phyloP scores from a whole-genome alignment of 352 stramenopile species.

The Pythium grandisporangium region DNA sequence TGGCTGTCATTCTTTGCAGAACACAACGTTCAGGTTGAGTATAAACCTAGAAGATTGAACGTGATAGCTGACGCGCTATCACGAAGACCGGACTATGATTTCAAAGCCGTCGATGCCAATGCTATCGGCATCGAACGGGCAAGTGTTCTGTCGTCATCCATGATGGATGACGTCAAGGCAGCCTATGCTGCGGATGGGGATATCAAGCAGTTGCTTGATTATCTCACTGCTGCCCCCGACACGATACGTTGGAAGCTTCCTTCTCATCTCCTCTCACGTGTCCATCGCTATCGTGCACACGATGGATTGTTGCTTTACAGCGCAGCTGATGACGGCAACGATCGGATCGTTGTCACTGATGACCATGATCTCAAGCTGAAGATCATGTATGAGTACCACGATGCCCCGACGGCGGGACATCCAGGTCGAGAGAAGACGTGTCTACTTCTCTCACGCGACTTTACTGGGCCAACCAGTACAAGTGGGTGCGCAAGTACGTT shows the following conservation, averaged over 20 bases:
- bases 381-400: constrained; percentile 12
- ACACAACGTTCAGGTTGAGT: not conserved
- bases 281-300: too few species aligned
- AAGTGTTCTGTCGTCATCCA: too few species aligned
- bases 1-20: not conserved
- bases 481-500: constrained; percentile 12
- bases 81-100: not conserved
- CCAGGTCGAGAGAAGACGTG: constrained; percentile 15
- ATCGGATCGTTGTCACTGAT: not conserved
- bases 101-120: too few species aligned
- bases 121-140: too few species aligned
- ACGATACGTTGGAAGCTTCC: too few species aligned
- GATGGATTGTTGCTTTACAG: not conserved
- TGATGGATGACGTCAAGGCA: too few species aligned
- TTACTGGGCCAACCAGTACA: constrained; percentile 15
- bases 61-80: not conserved
- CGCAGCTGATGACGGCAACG: not conserved
- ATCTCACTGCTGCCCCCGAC: too few species aligned
- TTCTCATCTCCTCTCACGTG: too few species aligned
- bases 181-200: too few species aligned
- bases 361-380: not conserved
- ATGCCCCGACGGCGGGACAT: constrained; percentile 6
- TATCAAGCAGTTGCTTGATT: too few species aligned
- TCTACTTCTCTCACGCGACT: constrained; percentile 4
- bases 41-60: not conserved